Evolutionary conservation across 345 rosid genomes (phyloP).

Genomic region (Salix dunnii): DNA sequence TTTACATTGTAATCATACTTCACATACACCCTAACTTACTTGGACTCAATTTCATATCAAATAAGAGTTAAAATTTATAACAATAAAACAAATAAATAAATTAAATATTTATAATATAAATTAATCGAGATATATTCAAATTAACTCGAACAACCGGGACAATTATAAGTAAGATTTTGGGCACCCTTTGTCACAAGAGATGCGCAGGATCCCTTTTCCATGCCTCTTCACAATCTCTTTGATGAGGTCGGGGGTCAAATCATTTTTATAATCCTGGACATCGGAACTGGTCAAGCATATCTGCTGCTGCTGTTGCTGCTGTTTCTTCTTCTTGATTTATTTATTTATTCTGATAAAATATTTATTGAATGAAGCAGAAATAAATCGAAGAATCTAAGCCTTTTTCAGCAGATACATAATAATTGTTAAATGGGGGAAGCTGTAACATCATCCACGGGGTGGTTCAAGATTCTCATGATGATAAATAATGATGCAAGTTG

Average conservation of each 20-base stretch:
- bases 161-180: too few species aligned
- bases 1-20: background rate
- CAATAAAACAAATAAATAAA: too few species aligned
- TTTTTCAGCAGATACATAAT: background rate
- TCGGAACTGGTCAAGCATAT: slow-evolving; percentile 32
- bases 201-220: slow-evolving; percentile 8
- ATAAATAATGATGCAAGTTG: slow-evolving; percentile 16
- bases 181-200: too few species aligned
- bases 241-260: slow-evolving; percentile 18
- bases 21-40: too few species aligned
- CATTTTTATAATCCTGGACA: background rate
- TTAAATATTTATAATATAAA: too few species aligned
- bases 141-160: too few species aligned
- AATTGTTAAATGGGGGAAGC: slow-evolving; percentile 2
- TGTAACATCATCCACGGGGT: slow-evolving; percentile 2
- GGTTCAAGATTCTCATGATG: slow-evolving; percentile 32
- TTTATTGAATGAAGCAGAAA: background rate
- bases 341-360: too few species aligned
- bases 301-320: slow-evolving; percentile 20
- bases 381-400: background rate
- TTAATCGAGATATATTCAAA: too few species aligned
- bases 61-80: too few species aligned
- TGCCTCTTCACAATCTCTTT: slow-evolving; percentile 15
- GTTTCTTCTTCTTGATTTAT: background rate
- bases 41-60: too few species aligned